Evolutionary conservation across 441 rosid genomes (phyloP), one percentile per base, ranked within the genome.

Genomic region (Biscutella auriculata): DNA sequence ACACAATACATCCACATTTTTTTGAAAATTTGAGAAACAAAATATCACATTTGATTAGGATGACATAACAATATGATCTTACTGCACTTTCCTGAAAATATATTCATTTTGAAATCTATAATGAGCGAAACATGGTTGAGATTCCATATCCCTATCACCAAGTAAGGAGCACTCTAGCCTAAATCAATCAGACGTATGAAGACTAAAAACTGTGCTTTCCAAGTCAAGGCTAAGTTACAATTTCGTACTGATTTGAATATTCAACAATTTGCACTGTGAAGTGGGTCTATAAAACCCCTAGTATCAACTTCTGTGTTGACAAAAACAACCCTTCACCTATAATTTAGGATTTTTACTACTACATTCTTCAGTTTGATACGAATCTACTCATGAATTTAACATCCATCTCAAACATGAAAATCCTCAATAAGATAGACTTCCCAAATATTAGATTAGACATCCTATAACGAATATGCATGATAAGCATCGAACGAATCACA

Each of bases 1-100:
- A 65, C 23, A 65, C 58, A 33, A 61, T 6, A 49, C 53, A 43
- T 49, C 8, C 57, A 37, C 19, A 53, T 15, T 45, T 7, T 30
- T 8, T 26, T 48, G 42, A 59, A 12, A 9, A 60, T 17, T 15
- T 25, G 36, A 42, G 29, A 32, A 27, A 54, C 37, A 14, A 47
- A 21, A 23, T 16, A 55, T 16, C 2, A 39, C 21, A 47, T 19
- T 8, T 49, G 12, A 25, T 42, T 26, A 46, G 40, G 9, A 53
- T 45, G 8, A 42, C 48, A 46, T 14, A 36, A 35, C 2, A 15
- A 48, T 28, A 26, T 39, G 49, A 17, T 8, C 9, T 36, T 58
- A 1, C 3, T 32, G 17, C 19, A 60, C 1, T 36, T 26, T 35
- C 54, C 25, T 8, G 25, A 33, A 33, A 44, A 32, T 6, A 8